A percentile compares a stretch with the other conserved stretches of the same genome.
phyloP scores from a whole-genome alignment of 2,329 filamentous ascomycete genomes.

The Microthyrium microscopicum region DNA sequence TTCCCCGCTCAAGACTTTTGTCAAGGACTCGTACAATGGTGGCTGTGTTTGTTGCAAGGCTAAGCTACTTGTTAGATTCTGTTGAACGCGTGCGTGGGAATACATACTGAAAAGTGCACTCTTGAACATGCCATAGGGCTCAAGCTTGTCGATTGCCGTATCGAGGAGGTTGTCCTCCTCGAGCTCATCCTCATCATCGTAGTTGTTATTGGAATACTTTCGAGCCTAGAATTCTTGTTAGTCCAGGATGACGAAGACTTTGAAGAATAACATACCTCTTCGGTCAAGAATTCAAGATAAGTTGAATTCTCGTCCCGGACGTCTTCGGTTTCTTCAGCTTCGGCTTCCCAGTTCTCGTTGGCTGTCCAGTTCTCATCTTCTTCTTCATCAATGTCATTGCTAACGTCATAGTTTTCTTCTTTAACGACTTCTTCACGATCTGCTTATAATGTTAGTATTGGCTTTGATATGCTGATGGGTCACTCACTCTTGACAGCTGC shows the following conservation, averaged over 20 bases:
- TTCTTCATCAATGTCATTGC: conserved; percentile 52
- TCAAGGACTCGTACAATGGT: conserved; percentile 68
- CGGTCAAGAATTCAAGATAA: conserved; percentile 89
- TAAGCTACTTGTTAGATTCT: conserved; percentile 20
- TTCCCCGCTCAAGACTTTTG: conserved; percentile 59
- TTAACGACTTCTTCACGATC: conserved; percentile 83
- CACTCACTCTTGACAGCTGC: conserved; percentile 65
- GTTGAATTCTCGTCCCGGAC: conserved; percentile 80
- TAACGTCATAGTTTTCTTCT: conserved; percentile 61
- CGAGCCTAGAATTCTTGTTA: conserved; percentile 40
- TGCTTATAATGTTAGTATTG: conserved; percentile 19
- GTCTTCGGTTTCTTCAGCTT: conserved; percentile 48
- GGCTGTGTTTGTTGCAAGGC: conserved; percentile 83
- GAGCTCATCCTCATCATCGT: conserved; percentile 73
- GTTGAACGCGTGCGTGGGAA: background rate
- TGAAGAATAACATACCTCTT: conserved; percentile 51
- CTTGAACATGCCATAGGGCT: conserved; percentile 85
- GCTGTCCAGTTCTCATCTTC: conserved; percentile 66
- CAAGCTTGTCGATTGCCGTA: conserved; percentile 85
- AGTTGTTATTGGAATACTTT: conserved; percentile 59
- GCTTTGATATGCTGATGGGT: conserved; percentile 4
- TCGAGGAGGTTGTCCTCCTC: conserved; percentile 89
- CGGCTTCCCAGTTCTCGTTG: conserved; percentile 52
- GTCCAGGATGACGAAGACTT: conserved; percentile 14
- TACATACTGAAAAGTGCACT: conserved; percentile 63